A percentile compares a stretch with the other conserved stretches of the same genome.
Conservation (phyloP, 495 filamentous ascomycete genomes). For the Neurospora sp. region DNA sequence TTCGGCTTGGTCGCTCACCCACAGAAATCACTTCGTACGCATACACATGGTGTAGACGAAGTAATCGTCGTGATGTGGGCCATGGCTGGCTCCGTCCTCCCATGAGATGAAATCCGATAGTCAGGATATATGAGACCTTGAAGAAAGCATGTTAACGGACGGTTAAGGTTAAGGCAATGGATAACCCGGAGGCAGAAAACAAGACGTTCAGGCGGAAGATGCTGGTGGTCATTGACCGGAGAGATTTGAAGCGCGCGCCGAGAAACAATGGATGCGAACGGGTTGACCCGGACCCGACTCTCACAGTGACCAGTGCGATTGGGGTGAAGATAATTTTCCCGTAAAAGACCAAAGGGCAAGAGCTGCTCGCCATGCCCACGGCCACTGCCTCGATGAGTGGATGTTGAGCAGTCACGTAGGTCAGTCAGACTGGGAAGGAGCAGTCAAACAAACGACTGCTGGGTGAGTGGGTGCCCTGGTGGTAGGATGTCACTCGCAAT, state of each 20-base stretch:
- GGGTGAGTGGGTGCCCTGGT: not conserved
- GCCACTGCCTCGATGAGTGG: not conserved
- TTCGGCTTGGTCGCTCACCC: not conserved
- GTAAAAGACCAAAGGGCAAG: not conserved
- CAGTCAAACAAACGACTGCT: not conserved
- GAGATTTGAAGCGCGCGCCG: not conserved
- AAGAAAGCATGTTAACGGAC: not conserved
- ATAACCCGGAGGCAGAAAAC: not conserved
- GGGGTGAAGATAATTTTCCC: not conserved
- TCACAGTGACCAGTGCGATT: not conserved
- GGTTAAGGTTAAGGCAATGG: not conserved
- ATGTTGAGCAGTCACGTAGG: not conserved
- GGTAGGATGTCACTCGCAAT: not conserved
- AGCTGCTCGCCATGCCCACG: not conserved
- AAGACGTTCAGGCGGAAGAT: not conserved
- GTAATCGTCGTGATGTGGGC: not conserved
- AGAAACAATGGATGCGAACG: not conserved
- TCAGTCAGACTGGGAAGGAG: not conserved
- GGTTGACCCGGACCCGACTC: not conserved
- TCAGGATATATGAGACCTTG: not conserved
- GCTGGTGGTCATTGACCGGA: not conserved
- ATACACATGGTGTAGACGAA: not conserved
- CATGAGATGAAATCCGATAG: not conserved
- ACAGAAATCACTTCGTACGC: not conserved
- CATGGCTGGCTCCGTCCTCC: not conserved